Base-by-base conservation (phyloP, 2,329 filamentous ascomycete genomes). In the Talaromyces sp. region DNA sequence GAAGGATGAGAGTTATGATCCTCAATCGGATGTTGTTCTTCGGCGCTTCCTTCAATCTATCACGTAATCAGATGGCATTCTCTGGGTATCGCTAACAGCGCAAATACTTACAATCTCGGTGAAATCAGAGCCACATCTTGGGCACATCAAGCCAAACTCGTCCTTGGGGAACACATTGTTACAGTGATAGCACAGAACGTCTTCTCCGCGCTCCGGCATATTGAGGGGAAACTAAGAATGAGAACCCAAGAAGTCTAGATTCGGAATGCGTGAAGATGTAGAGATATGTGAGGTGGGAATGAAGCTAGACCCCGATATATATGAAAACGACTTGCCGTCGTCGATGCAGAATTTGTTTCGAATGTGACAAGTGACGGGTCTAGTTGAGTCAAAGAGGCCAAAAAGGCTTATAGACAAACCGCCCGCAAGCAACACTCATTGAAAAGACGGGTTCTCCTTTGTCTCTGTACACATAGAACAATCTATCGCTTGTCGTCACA, bases 131-230 rank as follows among this genome's bases (percentile, higher is more conserved):
- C 80, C 70, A 70, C 94, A 99, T n/a, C 77, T 73, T 15, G 91
- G 91, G 69, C 94, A 99, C 15, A 76, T 77, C 62, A 96, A 75
- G 25, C 81, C 86, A 63, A 82, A 79, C 62, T 88, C 82, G 60
- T 89, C 84, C 60, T 84, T 80, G 67, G 88, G 89, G 91, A 91
- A 97, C 71, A 96, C 88, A 62, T 88, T 77, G 54, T 81, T 72
- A 76, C 94, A 97, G 60, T 81, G 77, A 74, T 97, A 91, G 74
- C 94, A 99, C 73, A 83, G 95, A 56, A 97, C 87, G 63, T 93
- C 84, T 69, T 96, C 89, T 25, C 62, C 66, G 25, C 61, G 55
- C 59, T 75, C 68, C 28, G 68, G 68, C 74, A 76, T 75, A 56
- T 56, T 52, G 51, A 53, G 48, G 28, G 55, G 45, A 48, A 48